Evolutionary conservation across 257 asterid genomes (phyloP).

Genomic region (Solanum rostratum): DNA sequence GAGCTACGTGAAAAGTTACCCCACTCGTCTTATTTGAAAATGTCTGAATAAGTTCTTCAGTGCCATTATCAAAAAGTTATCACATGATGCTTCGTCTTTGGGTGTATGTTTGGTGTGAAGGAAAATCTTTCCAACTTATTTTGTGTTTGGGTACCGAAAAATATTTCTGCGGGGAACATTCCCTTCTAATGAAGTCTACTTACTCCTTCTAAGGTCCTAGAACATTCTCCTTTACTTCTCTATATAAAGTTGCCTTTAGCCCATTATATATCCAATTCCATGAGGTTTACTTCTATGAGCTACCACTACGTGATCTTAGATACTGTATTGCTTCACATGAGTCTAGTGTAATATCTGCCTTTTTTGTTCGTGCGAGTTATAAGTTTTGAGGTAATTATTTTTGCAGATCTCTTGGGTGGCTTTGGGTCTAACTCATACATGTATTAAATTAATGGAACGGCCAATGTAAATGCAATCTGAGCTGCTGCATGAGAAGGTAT

Average conservation of each 20-base stretch:
- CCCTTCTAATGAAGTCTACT: background rate
- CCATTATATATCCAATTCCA: background rate
- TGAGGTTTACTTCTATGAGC: background rate
- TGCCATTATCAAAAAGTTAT: too few species aligned
- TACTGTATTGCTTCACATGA: background rate
- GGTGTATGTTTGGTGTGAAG: too few species aligned
- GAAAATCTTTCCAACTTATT: too few species aligned
- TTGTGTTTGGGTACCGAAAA: background rate
- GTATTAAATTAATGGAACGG: slow-evolving; percentile 94
- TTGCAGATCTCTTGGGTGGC: slow-evolving; percentile 89
- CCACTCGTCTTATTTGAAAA: too few species aligned
- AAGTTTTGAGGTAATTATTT: background rate
- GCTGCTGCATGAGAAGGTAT: slow-evolving; percentile 88
- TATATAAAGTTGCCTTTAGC: background rate
- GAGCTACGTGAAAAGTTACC: too few species aligned
- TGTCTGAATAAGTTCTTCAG: too few species aligned
- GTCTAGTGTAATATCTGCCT: background rate
- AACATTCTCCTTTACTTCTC: background rate
- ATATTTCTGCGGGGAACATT: background rate
- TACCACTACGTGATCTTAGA: background rate
- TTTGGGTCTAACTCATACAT: slow-evolving; percentile 82
- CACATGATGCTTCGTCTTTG: too few species aligned
- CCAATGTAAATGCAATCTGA: slow-evolving; percentile 82
- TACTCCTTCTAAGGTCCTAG: background rate
- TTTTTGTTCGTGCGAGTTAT: background rate